Conservation (phyloP, 768 basidiomycete genomes). For the Rhizopogon vinicolor region DNA sequence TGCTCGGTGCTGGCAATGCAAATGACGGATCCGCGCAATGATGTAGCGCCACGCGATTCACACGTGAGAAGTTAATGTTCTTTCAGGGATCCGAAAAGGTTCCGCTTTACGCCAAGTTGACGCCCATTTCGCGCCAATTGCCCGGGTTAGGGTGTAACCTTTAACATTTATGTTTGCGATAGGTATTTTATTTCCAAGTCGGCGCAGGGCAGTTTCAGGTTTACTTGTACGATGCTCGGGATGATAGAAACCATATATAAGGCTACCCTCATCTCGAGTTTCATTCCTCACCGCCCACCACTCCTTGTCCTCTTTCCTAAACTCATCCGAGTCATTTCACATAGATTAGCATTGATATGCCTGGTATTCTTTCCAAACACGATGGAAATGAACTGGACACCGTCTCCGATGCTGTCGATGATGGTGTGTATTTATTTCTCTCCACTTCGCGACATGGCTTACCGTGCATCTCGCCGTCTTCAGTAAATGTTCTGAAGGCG, state of each 20-base stretch:
- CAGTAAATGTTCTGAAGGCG: conserved; percentile 70
- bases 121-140: no score
- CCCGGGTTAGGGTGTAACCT: neutral
- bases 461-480: neutral
- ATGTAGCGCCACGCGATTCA: conserved; percentile 2
- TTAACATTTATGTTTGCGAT: neutral
- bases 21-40: neutral
- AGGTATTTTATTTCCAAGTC: neutral
- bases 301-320: neutral
- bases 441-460: neutral
- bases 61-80: conserved; percentile 2
- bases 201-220: conserved; percentile 1
- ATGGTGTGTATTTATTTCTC: conserved; percentile 29
- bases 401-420: conserved; percentile 45
- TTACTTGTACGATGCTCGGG: neutral
- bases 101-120: no score
- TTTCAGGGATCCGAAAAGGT: neutral
- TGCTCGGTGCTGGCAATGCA: neutral
- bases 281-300: neutral
- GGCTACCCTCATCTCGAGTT: neutral
- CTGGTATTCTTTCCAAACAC: conserved; percentile 13
- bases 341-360: conserved; percentile 12
- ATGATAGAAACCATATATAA: conserved; percentile 3
- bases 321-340: neutral
- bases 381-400: conserved; percentile 33